Evolutionary conservation across 352 stramenopile species (phyloP), one percentile per base, ranked within the genome.

Genomic region (Globisporangium apiculatum): DNA sequence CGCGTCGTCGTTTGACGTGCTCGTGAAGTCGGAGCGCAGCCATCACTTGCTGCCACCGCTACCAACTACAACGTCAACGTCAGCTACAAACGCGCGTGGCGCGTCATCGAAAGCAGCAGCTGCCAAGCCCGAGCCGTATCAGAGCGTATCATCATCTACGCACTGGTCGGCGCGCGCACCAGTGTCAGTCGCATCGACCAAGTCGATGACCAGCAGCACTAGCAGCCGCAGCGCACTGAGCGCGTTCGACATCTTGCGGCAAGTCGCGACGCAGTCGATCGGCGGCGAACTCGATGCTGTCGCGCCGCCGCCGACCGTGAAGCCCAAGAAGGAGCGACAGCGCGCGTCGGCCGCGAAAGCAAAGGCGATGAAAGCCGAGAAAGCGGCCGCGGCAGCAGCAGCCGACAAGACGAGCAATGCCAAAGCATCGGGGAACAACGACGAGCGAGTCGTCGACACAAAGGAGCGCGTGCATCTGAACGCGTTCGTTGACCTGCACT

Each of bases 401-500:
- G 50, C 63, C 60, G 15, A 71, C 48, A 35, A 24, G 51, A 49
- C 53, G 35, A 15, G 17, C 17, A n/a, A 11, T 18, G 18, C 15
- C 7, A 8, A 43, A 43, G 40, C 40, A 12, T 14, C 7, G 7
- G 40, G 11, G 7, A 8, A 12, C 40, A 43, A 43, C 40, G 11
- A 43, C 40, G 7, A 43, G 3, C 24, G 24, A 31, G 24, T 31
- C 24, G 24, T 31, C 1, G 24, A 31, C 24, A 31, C 70, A 2
- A 75, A 75, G 7, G 72, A 84, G 40, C 72, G 75, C 8, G 72
- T 85, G 36, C 80, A 86, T 50, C 79, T 88, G 66, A 89, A 91
- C 61, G 82, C 79, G 42, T 91, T 88, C 51, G 80, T 89, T 48
- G 82, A 94, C 38, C 62, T 91, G 62, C 82, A 94, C 59, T 94